phyloP scores from a whole-genome alignment of 192 early-diverging fungal species.

The Linnemannia zychae region DNA sequence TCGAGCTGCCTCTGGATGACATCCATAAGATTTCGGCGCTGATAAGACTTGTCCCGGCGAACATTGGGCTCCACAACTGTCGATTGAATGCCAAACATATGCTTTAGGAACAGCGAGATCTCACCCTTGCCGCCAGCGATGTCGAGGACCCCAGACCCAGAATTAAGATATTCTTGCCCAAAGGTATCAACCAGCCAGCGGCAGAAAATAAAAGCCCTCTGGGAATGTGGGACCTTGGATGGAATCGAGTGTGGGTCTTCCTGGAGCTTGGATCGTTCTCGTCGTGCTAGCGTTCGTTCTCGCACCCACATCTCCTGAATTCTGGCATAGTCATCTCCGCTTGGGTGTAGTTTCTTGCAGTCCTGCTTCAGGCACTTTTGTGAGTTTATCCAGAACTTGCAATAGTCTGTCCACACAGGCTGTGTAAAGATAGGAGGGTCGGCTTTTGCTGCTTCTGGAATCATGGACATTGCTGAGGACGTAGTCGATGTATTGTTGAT shows the following conservation, averaged over 20 bases:
- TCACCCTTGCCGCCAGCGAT: slow-evolving; percentile 72
- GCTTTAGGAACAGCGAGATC: slow-evolving; percentile 61
- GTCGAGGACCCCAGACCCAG: slow-evolving; percentile 63
- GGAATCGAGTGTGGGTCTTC: slow-evolving; percentile 58
- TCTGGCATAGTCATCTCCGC: slow-evolving; percentile 13
- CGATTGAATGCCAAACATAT: slow-evolving; percentile 59
- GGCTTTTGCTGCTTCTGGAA: neutral
- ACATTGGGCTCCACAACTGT: slow-evolving; percentile 67
- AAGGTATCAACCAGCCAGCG: slow-evolving; percentile 63
- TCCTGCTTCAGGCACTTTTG: slow-evolving; percentile 27
- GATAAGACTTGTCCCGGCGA: slow-evolving; percentile 43
- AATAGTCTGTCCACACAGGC: slow-evolving; percentile 38
- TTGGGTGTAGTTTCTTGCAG: slow-evolving; percentile 31
- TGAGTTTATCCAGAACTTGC: slow-evolving; percentile 57
- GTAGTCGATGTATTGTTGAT: neutral
- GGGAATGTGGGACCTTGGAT: slow-evolving; percentile 61
- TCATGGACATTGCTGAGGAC: neutral
- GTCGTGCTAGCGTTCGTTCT: slow-evolving; percentile 49
- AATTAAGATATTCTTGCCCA: slow-evolving; percentile 46
- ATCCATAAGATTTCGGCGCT: slow-evolving; percentile 36
- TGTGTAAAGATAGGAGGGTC: too few relatives aligned
- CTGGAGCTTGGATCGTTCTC: slow-evolving; percentile 38
- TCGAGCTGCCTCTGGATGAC: slow-evolving; percentile 45
- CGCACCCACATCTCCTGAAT: slow-evolving; percentile 43
- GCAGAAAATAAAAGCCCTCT: slow-evolving; percentile 65